phyloP scores from a whole-genome alignment of 352 stramenopile genomes.

The Pythium periplocum region DNA sequence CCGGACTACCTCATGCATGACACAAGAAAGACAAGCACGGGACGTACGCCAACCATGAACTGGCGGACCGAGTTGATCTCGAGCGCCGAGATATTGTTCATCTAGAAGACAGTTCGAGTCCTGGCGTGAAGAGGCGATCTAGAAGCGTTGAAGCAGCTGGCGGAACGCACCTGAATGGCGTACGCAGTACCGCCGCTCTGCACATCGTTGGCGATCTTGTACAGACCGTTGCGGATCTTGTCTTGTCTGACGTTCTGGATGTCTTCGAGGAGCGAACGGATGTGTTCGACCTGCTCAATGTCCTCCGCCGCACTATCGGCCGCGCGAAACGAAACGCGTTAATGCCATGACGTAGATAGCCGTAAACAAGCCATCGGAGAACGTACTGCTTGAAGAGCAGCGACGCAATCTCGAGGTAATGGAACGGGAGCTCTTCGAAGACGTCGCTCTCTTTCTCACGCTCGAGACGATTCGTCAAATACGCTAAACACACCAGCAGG shows the following conservation, averaged over 20 bases:
- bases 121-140: no score
- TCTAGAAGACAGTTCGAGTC: slow-evolving; percentile 22
- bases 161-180: slow-evolving; percentile 46
- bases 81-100: slow-evolving; percentile 85
- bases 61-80: slow-evolving; percentile 87
- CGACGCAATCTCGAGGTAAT: slow-evolving; percentile 84
- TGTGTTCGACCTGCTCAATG: slow-evolving; percentile 76
- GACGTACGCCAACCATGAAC: slow-evolving; percentile 76
- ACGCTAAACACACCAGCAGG: slow-evolving; percentile 10
- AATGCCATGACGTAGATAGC: background rate
- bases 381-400: slow-evolving; percentile 81
- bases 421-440: slow-evolving; percentile 80
- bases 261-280: slow-evolving; percentile 81
- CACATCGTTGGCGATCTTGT: slow-evolving; percentile 72
- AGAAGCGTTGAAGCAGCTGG: background rate
- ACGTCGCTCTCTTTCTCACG: slow-evolving; percentile 66
- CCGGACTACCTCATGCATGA: no score
- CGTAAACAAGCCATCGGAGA: slow-evolving; percentile 1
- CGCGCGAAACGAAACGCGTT: no score
- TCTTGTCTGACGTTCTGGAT: slow-evolving; percentile 87
- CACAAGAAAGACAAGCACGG: background rate
- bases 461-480: slow-evolving; percentile 50
- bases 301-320: slow-evolving; percentile 63
- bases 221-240: slow-evolving; percentile 87
- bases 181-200: slow-evolving; percentile 66